phyloP scores from a whole-genome alignment of 2,329 filamentous ascomycete species.

The Sarocladium oryzae region DNA sequence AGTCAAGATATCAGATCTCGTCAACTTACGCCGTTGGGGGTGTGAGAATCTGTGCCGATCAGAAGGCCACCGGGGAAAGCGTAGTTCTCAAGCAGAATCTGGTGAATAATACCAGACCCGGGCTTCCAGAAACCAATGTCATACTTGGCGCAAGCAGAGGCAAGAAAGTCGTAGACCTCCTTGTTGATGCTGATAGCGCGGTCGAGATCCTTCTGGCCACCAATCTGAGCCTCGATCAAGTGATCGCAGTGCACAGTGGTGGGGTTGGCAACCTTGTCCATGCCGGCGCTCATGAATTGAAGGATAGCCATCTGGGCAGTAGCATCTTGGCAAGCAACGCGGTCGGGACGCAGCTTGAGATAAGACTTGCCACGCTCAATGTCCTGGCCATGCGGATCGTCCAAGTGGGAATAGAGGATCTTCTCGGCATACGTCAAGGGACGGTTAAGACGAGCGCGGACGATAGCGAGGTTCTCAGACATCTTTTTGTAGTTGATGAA shows the following conservation, averaged over 20 bases:
- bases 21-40: conserved; percentile 69
- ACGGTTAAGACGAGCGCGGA: conserved; percentile 82
- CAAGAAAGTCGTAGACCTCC: conserved; percentile 97
- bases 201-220: conserved; percentile 87
- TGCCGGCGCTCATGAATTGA: conserved; percentile 98
- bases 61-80: conserved; percentile 97
- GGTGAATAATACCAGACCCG: conserved; percentile 98
- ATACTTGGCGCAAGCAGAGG: conserved; percentile 93
- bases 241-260: conserved; percentile 98
- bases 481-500: conserved; percentile 99
- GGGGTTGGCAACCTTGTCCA: conserved; percentile 91
- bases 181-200: conserved; percentile 93
- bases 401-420: conserved; percentile 97
- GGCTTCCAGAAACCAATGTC: conserved; percentile 99
- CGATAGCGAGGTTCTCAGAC: conserved; percentile 92
- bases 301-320: conserved; percentile 99
- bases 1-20: background rate
- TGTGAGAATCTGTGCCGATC: conserved; percentile 97
- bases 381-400: conserved; percentile 92
- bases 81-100: conserved; percentile 98
- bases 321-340: conserved; percentile 98
- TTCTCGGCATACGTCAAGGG: conserved; percentile 96
- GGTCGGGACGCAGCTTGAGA: conserved; percentile 92
- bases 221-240: conserved; percentile 95
- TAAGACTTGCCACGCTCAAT: conserved; percentile 95